phyloP scores from a whole-genome alignment of 768 basidiomycete genomes.

The Stropharia rugosoannulata region DNA sequence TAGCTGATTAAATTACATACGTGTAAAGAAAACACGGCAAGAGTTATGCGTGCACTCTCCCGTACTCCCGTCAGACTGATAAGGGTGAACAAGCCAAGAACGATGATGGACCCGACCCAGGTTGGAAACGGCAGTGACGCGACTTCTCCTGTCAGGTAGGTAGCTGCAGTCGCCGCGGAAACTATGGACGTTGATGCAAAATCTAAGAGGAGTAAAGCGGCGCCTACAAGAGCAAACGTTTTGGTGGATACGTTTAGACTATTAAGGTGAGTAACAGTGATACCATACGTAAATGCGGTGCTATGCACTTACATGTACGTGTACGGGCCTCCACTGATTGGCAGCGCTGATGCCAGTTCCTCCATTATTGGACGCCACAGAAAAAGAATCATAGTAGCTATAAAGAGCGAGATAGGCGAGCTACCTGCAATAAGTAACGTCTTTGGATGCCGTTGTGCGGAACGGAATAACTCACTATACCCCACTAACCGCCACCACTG shows the following conservation, averaged over 20 bases:
- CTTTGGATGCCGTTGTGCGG: conserved; percentile 48
- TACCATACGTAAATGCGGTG: not conserved
- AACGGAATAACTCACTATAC: conserved; percentile 51
- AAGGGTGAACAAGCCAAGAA: conserved; percentile 52
- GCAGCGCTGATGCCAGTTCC: conserved; percentile 68
- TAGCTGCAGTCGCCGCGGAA: conserved; percentile 69
- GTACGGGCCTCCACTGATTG: conserved; percentile 71
- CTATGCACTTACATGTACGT: conserved; percentile 52
- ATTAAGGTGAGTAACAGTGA: not conserved
- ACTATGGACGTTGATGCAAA: conserved; percentile 68
- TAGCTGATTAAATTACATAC: conserved; percentile 31
- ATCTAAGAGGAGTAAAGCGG: conserved; percentile 68
- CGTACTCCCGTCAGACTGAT: conserved; percentile 58
- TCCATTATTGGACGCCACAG: conserved; percentile 77
- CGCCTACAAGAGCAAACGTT: conserved; percentile 60
- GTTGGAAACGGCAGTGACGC: conserved; percentile 49
- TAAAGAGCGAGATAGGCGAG: conserved; percentile 66
- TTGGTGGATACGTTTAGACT: conserved; percentile 68
- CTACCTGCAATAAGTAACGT: conserved; percentile 33
- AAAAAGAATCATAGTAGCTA: conserved; percentile 61
- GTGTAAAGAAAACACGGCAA: conserved; percentile 58
- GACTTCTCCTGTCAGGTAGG: conserved; percentile 68
- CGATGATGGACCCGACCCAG: conserved; percentile 50
- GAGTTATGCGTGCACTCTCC: conserved; percentile 62
- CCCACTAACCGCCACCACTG: conserved; percentile 56